phyloP scores from a whole-genome alignment of 352 stramenopile species.

The Thraustochytrium striatum region DNA sequence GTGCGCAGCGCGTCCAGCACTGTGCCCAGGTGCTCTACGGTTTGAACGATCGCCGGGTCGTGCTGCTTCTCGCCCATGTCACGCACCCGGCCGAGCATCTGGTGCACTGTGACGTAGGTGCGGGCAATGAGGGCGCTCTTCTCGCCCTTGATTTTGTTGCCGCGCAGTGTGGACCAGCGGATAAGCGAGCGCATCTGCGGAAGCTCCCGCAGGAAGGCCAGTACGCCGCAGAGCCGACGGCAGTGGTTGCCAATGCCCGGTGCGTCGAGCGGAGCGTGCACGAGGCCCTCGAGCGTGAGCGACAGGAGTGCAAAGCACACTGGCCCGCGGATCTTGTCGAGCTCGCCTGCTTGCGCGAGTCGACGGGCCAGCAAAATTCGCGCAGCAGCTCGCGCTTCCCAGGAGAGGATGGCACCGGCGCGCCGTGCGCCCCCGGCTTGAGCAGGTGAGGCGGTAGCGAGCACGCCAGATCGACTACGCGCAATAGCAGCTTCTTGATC shows the following conservation, averaged over 20 bases:
- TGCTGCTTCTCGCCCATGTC: background rate
- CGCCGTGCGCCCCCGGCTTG: background rate
- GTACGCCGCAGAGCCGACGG: background rate
- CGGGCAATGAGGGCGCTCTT: conserved; percentile 28
- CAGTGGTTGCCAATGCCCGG: conserved; percentile 7
- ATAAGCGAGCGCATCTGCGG: conserved; percentile 14
- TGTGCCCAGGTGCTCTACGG: conserved; percentile 1
- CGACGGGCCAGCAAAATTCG: conserved; percentile 44
- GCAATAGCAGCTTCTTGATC: background rate
- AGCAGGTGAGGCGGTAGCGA: conserved; percentile 12
- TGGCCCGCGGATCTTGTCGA: conserved; percentile 23
- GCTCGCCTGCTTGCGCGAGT: conserved; percentile 12
- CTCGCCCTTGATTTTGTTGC: conserved; percentile 37
- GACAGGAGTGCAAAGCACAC: conserved; percentile 27
- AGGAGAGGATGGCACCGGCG: background rate
- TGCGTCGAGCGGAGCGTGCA: background rate
- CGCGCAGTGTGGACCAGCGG: conserved; percentile 3
- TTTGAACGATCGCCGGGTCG: background rate
- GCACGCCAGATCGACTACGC: background rate
- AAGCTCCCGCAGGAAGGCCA: conserved; percentile 1
- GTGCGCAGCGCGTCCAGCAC: background rate
- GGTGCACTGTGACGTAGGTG: background rate
- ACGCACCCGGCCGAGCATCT: background rate
- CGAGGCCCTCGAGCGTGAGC: background rate
- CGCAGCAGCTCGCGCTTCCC: background rate